A percentile compares a stretch with the other conserved stretches of the same genome.
Evolutionary conservation across 495 filamentous ascomycete species (phyloP).

Genomic region (Penicillium tannophilum): DNA sequence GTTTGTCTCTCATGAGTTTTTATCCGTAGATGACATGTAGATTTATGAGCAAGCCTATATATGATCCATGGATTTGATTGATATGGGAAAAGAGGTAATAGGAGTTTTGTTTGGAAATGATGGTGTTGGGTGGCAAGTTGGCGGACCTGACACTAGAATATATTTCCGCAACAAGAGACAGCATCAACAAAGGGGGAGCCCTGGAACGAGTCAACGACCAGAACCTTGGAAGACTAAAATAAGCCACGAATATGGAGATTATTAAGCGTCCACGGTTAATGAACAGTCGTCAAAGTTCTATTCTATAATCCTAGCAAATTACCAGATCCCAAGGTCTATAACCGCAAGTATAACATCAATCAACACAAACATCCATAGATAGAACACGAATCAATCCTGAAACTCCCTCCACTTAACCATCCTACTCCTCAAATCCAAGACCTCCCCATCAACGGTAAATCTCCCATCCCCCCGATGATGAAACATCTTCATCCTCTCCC

Average conservation of each 20-base stretch:
- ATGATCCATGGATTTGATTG: too few relatives aligned
- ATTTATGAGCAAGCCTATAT: too few relatives aligned
- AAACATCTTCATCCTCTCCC: constrained; percentile 29
- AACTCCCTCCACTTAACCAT: constrained; percentile 44
- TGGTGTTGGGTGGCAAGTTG: not conserved
- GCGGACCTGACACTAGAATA: too few relatives aligned
- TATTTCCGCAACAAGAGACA: too few relatives aligned
- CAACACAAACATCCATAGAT: not conserved
- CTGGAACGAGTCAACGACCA: too few relatives aligned
- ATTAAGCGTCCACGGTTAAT: too few relatives aligned
- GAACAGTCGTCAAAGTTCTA: too few relatives aligned
- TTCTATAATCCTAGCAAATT: too few relatives aligned
- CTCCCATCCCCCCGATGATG: constrained; percentile 41
- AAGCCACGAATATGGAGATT: too few relatives aligned
- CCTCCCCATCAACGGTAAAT: constrained; percentile 39
- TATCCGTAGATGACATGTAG: too few relatives aligned
- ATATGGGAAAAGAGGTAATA: not conserved
- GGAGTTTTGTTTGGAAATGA: not conserved
- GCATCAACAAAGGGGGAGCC: too few relatives aligned
- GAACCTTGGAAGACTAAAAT: too few relatives aligned
- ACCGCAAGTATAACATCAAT: not conserved
- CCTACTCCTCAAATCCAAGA: constrained; percentile 34
- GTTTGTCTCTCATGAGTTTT: not conserved
- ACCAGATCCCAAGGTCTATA: not conserved
- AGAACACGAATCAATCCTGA: constrained; percentile 27